Base-by-base conservation (phyloP, 495 filamentous ascomycete species). In the Talaromyces nanjingensis region DNA sequence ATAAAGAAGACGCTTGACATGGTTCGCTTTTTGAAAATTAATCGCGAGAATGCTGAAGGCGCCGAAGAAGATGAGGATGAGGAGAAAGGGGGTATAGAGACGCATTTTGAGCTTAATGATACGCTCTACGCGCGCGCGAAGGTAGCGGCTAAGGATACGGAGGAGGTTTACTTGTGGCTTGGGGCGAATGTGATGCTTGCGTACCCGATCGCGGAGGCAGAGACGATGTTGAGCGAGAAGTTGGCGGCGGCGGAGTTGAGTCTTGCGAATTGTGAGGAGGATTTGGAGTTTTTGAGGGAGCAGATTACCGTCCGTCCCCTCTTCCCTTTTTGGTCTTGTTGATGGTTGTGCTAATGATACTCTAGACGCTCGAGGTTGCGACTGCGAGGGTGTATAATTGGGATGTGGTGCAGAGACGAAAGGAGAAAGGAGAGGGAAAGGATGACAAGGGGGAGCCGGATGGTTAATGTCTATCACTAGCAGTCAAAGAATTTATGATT, bases 371-470 rank as follows among this genome's bases (percentile, higher is more conserved):
- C 76, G 94, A 98, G 75, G 94, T 98, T 45, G 94, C 94, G 12
- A 92, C 92, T 18, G 94, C 94, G 22, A 82, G 96, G 63, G 91
- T 98, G n/a, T 98, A 98, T 74, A 98, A 98, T 73, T 97, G 93
- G 91, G 94, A 98, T 71, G 90, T 98, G 6, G 90, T 91, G 37
- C 87, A 96, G 81, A 90, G 93, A 75, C 79, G 94, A 64, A 96
- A 96, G 82, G 93, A 96, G 63, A 93, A 91, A 73, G 83, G 81
- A 18, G 88, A 89, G 4, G 78, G 75, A 7, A 86, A 87, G 66
- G 84, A 73, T 31, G 76, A 72, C 12, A 52, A 59, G 29, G 58
- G 55, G 12, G 64, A 65, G 52, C 27, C 42, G 12, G 60, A 49
- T 24, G 39, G 60, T 52, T 62, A 62, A 33, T 52, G 1, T 45